phyloP scores from a whole-genome alignment of 106 monocot species.

The Narthecium ossifragum region DNA sequence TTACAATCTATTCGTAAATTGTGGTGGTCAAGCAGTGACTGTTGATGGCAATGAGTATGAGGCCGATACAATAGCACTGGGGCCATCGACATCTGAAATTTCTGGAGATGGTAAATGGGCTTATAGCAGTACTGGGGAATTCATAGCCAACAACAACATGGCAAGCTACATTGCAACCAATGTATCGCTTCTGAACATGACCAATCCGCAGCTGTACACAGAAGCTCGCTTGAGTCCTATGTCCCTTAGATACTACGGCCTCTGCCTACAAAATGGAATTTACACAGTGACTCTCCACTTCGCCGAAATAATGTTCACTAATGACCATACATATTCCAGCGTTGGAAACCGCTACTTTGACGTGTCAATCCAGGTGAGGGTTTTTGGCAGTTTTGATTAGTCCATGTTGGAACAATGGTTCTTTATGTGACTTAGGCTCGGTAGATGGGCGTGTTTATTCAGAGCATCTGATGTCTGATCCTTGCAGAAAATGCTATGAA shows the following conservation, averaged over 20 bases:
- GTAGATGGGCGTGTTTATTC: no score
- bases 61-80: not conserved
- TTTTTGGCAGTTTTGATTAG: no score
- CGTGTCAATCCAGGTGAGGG: slow-evolving; percentile 9
- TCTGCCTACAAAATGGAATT: not conserved
- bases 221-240: not conserved
- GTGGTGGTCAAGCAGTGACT: not conserved
- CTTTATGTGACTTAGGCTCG: no score
- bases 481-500: not conserved
- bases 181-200: slow-evolving; percentile 8
- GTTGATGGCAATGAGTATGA: not conserved
- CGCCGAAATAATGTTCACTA: not conserved
- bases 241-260: not conserved
- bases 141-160: slow-evolving; percentile 3
- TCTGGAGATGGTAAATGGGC: not conserved
- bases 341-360: not conserved
- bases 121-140: not conserved
- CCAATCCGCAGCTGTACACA: not conserved
- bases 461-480: no score
- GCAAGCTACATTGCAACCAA: slow-evolving; percentile 24
- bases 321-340: not conserved
- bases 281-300: not conserved
- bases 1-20: not conserved
- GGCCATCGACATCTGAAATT: not conserved
- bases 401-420: no score